Evolutionary conservation across 148 eudicot genomes (phyloP).

Genomic region (Vaccinium myrtillus): DNA sequence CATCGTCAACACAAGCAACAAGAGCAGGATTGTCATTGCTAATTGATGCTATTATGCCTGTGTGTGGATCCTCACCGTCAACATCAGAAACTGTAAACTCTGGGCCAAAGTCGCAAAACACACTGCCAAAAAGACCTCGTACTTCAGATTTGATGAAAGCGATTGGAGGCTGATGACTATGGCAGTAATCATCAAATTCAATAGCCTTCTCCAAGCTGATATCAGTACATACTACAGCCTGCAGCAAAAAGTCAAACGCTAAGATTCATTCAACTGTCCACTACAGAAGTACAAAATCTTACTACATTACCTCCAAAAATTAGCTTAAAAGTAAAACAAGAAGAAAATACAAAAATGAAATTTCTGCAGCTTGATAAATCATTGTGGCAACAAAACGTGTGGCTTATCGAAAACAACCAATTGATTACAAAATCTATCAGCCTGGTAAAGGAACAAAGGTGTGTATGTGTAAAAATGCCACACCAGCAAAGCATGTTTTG

Average conservation of each 20-base stretch:
- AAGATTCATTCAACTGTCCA: background rate
- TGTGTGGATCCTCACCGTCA: slow-evolving; percentile 77
- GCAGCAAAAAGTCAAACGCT: slow-evolving; percentile 14
- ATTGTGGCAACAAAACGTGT: background rate
- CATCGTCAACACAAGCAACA: slow-evolving; percentile 77
- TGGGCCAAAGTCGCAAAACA: slow-evolving; percentile 75
- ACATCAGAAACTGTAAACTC: slow-evolving; percentile 68
- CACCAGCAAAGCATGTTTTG: background rate
- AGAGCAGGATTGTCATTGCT: slow-evolving; percentile 64
- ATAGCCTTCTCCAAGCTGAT: slow-evolving; percentile 52
- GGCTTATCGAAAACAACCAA: background rate
- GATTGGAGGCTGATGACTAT: slow-evolving; percentile 68
- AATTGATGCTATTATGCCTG: slow-evolving; percentile 77
- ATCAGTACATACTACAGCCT: slow-evolving; percentile 71
- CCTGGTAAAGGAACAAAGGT: background rate
- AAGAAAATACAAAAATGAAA: background rate
- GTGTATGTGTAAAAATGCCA: background rate
- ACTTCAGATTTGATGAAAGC: slow-evolving; percentile 69
- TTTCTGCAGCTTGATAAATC: background rate
- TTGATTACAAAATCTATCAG: background rate
- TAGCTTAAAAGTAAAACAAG: background rate
- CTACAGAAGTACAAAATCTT: background rate
- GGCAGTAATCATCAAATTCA: slow-evolving; percentile 74
- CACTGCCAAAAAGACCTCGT: slow-evolving; percentile 68
- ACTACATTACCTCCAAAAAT: background rate